Conservation (phyloP, 31 red algal species). For the Asparagopsis taxiformis region DNA sequence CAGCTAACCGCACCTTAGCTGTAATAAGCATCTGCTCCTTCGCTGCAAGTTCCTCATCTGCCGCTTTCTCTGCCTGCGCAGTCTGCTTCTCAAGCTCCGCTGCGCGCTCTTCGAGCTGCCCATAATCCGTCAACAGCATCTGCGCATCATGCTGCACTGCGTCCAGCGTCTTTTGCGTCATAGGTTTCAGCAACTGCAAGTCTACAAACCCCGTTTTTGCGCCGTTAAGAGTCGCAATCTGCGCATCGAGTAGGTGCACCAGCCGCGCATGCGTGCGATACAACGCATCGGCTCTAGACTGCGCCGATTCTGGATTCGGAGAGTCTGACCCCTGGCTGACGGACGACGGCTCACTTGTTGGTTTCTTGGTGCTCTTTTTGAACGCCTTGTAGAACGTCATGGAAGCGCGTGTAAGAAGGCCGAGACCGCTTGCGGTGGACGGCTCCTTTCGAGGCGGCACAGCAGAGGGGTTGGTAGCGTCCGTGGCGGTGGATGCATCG, state of each 20-base stretch:
- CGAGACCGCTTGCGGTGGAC: not conserved
- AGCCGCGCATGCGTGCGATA: not conserved
- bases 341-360: not conserved
- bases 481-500: too few species aligned
- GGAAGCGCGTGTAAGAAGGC: constrained; percentile 3
- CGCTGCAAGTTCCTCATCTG: constrained; percentile 16
- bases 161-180: constrained; percentile 38
- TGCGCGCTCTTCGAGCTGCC: constrained; percentile 12
- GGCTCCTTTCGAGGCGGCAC: too few species aligned
- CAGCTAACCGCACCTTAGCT: constrained; percentile 48
- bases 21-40: constrained; percentile 45
- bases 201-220: constrained; percentile 40
- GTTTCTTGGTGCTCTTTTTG: constrained; percentile 7
- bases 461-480: too few species aligned
- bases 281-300: not conserved
- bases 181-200: constrained; percentile 22
- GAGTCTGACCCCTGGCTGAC: too few species aligned
- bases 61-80: constrained; percentile 8
- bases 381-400: constrained; percentile 24
- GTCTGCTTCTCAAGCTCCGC: constrained; percentile 7
- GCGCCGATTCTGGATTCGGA: too few species aligned
- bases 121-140: constrained; percentile 33
- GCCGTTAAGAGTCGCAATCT: constrained; percentile 37
- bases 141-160: constrained; percentile 18
- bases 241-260: constrained; percentile 20